Evolutionary conservation across 108 stramenopile genomes (phyloP).

Genomic region (Nannochloropsis gaditana): DNA sequence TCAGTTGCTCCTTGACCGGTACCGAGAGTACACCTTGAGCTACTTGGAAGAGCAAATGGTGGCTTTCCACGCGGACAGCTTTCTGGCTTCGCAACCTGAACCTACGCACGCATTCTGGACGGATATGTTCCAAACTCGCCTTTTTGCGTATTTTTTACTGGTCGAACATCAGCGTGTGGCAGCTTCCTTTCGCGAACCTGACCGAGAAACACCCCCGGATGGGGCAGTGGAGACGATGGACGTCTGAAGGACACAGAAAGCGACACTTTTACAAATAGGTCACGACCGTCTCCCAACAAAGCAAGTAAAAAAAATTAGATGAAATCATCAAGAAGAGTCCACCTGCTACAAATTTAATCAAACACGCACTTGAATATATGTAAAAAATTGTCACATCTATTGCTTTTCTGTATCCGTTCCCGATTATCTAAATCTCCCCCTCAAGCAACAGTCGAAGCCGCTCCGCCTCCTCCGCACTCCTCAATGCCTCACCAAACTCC

Average conservation of each 20-base stretch:
- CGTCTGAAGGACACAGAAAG: no score
- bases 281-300: no score
- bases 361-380: no score
- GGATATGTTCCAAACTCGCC: slow-evolving; percentile 1
- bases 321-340: no score
- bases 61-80: slow-evolving; percentile 5
- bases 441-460: background rate
- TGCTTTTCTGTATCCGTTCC: background rate
- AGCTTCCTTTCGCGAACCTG: background rate
- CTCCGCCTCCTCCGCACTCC: slow-evolving; percentile 21
- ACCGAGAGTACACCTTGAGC: background rate
- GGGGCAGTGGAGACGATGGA: no score
- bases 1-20: background rate
- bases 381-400: background rate
- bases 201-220: no score
- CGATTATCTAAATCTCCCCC: background rate
- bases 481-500: slow-evolving; percentile 32
- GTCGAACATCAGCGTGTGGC: slow-evolving; percentile 6
- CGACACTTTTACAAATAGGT: no score
- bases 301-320: no score
- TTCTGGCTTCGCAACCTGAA: background rate
- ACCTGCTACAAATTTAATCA: no score
- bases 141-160: background rate
- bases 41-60: slow-evolving; percentile 3
- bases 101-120: background rate